Evolutionary conservation across 1,139 yeast genomes (phyloP), one percentile per base, ranked within the genome.

Genomic region (Pneumocystis oryctolagi): DNA sequence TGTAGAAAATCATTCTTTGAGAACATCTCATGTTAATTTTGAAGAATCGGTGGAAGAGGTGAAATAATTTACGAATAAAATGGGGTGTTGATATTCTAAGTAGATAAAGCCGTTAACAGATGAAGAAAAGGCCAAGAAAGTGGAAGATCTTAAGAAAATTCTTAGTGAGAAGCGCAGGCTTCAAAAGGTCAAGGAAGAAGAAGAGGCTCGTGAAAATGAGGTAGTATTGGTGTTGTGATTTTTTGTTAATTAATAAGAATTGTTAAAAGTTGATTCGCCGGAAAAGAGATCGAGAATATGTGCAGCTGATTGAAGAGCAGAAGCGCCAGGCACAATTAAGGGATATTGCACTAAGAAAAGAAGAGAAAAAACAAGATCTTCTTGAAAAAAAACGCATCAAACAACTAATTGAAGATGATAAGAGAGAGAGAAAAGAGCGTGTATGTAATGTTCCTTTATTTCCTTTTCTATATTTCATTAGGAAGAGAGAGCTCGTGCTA

Each of bases 341-440:
- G 64, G 75, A 69, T 53, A 76, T 76, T 9, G 75, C 69, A 53
- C 68, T 69, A 47, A 70, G 74, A 35, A 68, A 70, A 39, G 67
- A 69, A 58, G 74, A 73, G 64, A 72, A 69, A 2, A 64, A 64
- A n/a, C 75, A 72, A 59, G 77, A 75, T 47, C 68, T 68, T 2
- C 65, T 66, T n/a, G 77, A 76, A 37, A 72, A 71, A 64, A 70
- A 70, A 65, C 66, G 74, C 37, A 71, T 75, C 61, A 69, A 69
- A 64, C 74, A 71, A 37, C 72, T 69, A 62, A 74, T 75, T 63
- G 77, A 73, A 63, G 76, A 74, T 30, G 78, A 75, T 62, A 71
- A 69, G 65, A 67, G 70, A 18, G 75, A 73, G 16, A 66, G 78
- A 58, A 67, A 66, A 59, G 67, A 66, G 39, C 65, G 67, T 56